phyloP scores from a whole-genome alignment of 768 basidiomycete genomes.

The Hemileccinum impolitum region DNA sequence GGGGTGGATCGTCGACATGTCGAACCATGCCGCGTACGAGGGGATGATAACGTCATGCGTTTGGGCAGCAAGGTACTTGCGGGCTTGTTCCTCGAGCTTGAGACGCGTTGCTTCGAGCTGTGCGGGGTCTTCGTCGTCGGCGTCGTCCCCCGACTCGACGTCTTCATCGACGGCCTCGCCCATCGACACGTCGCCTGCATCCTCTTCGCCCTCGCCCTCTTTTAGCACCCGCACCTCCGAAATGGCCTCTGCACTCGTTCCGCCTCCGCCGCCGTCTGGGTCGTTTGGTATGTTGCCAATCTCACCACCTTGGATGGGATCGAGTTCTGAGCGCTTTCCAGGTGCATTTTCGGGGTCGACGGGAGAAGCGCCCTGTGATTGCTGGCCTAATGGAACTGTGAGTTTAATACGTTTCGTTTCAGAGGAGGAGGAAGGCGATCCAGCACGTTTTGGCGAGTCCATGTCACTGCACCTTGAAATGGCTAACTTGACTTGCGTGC shows the following conservation, averaged over 20 bases:
- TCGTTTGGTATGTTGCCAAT: conserved; percentile 65
- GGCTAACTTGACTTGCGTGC: conserved; percentile 8
- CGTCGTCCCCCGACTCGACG: conserved; percentile 73
- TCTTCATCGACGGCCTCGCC: conserved; percentile 76
- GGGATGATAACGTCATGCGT: conserved; percentile 97
- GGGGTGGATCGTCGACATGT: conserved; percentile 89
- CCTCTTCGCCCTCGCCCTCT: conserved; percentile 61
- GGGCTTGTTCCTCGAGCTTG: conserved; percentile 80
- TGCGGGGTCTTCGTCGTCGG: conserved; percentile 84
- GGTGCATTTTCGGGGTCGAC: conserved; percentile 77
- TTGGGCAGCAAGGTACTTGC: conserved; percentile 94
- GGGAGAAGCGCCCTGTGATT: conserved; percentile 62
- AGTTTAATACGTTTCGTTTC: conserved; percentile 60
- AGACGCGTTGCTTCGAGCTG: conserved; percentile 77
- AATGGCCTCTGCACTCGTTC: conserved; percentile 17
- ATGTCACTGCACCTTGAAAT: conserved; percentile 34
- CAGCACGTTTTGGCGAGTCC: conserved; percentile 67
- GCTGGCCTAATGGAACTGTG: conserved; percentile 43
- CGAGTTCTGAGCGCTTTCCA: conserved; percentile 86
- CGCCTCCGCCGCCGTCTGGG: conserved; percentile 21
- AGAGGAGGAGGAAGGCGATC: conserved; percentile 50
- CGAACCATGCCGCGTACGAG: conserved; percentile 97
- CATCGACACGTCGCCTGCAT: conserved; percentile 77
- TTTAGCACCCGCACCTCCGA: conserved; percentile 39
- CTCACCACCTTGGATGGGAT: conserved; percentile 76